A percentile compares a stretch with the other conserved stretches of the same genome.
Evolutionary conservation across 2,329 filamentous ascomycete genomes (phyloP).

Genomic region (Hypoxylon sp.): DNA sequence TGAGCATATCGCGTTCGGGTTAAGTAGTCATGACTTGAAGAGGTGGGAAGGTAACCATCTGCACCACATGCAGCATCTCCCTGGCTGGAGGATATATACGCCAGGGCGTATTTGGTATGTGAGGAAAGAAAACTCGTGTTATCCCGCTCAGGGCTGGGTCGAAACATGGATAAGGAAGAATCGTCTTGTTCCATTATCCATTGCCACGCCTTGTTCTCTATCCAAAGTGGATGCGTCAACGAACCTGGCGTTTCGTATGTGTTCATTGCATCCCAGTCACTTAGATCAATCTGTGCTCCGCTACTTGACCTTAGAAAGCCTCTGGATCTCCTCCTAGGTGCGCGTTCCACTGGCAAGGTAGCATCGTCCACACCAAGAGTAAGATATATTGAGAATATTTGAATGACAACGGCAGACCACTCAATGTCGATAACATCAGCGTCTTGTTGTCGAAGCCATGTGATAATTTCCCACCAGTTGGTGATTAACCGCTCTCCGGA

Average conservation of each 20-base stretch:
- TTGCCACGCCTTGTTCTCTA: conserved; percentile 75
- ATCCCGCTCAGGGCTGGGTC: conserved; percentile 44
- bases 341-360: conserved; percentile 44
- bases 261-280: conserved; percentile 64
- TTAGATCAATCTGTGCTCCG: conserved; percentile 50
- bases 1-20: conserved; percentile 72
- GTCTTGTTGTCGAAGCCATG: conserved; percentile 71
- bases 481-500: conserved; percentile 73
- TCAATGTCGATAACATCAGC: conserved; percentile 67
- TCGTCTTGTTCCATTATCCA: conserved; percentile 75
- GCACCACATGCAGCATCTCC: conserved; percentile 67
- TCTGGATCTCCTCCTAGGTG: conserved; percentile 43
- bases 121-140: conserved; percentile 60
- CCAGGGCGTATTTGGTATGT: conserved; percentile 71
- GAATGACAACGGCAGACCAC: conserved; percentile 76
- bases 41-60: conserved; percentile 76
- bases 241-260: conserved; percentile 62
- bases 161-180: conserved; percentile 49
- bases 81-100: conserved; percentile 73
- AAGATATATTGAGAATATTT: conserved; percentile 74
- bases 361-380: conserved; percentile 62
- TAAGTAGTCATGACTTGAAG: conserved; percentile 64
- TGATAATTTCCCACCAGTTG: conserved; percentile 80
- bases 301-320: conserved; percentile 52
- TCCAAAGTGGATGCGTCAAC: conserved; percentile 66